Base-by-base conservation (phyloP, 352 stramenopile genomes). In the Pseudoperonospora humuli region DNA sequence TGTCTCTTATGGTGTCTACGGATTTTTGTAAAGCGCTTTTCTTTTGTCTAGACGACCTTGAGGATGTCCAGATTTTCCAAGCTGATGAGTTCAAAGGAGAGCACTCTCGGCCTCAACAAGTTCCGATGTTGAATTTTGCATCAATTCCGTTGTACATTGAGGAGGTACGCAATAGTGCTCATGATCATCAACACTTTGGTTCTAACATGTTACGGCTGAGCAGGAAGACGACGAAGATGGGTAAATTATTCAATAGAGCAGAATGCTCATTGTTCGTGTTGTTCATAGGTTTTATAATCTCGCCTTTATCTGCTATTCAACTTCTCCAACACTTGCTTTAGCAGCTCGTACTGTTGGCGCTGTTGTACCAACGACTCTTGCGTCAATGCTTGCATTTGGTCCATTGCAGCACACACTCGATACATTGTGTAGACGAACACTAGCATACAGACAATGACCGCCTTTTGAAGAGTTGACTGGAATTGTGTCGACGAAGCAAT, bases 391-490 rank as follows among this genome's bases (percentile, higher is more conserved):
- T 75, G 62, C 70, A 88, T 86, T 41, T 86, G 57, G 18, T 84
- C 59, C 29, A 88, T 54, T 21, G 67, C 49, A 15, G 43, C 51
- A 47, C 62, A 70, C 21, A 88, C 67, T 2, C 67, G 72, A 37
- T 77, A 69, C 53, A 89, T 80, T 6, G 64, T 82, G 54, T 75
- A 87, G 43, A 88, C 49, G 48, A 88, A 82, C 33, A 92, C 31
- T 17, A 88, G 27, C 25, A 73, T 43, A 43, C 77, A 86, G 14
- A 81, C 8, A 6, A 84, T 35, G 15, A 64, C 63, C 7, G 66
- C 58, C 9, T 67, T 27, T 40, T 80, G 71, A 24, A 88, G 50
- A 8, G 42, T 44, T 19, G 45, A 32, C 20, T 57, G 48, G 14
- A 64, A 42, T 14, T 52, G 36, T 21, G 41, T 28, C 8, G n/a